phyloP scores from a whole-genome alignment of 345 rosid species.

The Microthlaspi erraticum region DNA sequence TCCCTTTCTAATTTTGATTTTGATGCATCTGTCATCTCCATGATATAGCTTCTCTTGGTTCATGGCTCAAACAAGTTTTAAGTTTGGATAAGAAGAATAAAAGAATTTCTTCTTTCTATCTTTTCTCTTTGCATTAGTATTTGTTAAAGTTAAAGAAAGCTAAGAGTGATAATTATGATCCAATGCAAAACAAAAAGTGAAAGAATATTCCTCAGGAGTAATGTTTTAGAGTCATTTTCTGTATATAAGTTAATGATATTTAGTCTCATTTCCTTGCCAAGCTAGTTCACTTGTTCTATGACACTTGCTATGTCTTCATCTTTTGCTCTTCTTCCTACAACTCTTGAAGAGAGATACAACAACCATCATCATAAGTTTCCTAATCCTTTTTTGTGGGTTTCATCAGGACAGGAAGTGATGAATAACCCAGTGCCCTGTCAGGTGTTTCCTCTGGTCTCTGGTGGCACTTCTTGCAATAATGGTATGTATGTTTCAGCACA shows the following conservation, averaged over 20 bases:
- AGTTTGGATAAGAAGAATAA: constrained; percentile 35
- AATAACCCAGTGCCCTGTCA: constrained; percentile 48
- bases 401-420: constrained; percentile 55
- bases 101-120: neutral
- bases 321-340: constrained; percentile 46
- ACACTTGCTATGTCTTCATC: constrained; percentile 51
- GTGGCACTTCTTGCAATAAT: constrained; percentile 38
- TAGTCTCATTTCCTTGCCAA: constrained; percentile 36
- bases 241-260: constrained; percentile 32
- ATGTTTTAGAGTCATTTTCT: constrained; percentile 3
- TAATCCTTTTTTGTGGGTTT: constrained; percentile 49
- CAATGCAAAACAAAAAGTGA: constrained; percentile 28
- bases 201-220: constrained; percentile 29
- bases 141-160: neutral
- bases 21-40: constrained; percentile 32
- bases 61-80: constrained; percentile 27
- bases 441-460: constrained; percentile 48
- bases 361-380: constrained; percentile 46
- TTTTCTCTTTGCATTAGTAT: constrained; percentile 19
- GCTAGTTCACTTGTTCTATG: constrained; percentile 29
- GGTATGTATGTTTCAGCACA: constrained; percentile 47
- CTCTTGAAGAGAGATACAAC: constrained; percentile 46
- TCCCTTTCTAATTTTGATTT: constrained; percentile 29
- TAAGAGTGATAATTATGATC: neutral
- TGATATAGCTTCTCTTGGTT: constrained; percentile 23